Conservation (phyloP, 164 flowering plant species). For the Chimonanthus salicifolius region DNA sequence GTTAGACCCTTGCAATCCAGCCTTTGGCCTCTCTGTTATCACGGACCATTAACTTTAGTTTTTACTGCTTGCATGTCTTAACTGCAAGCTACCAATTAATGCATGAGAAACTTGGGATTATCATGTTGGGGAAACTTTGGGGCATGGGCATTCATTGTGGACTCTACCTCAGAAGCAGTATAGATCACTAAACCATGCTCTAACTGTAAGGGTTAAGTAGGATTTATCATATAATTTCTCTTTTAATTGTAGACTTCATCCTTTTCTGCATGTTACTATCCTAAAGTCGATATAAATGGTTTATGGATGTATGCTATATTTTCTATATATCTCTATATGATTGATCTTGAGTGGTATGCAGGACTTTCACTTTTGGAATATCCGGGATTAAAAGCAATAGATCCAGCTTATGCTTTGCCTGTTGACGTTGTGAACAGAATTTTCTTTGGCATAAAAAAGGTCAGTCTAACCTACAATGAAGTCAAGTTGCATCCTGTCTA, state of each 20-base stretch:
- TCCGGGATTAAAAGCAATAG: conserved; percentile 70
- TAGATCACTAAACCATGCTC: neutral
- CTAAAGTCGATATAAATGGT: neutral
- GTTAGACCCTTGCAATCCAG: neutral
- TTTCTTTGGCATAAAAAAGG: conserved; percentile 24
- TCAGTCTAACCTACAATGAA: conserved; percentile 3
- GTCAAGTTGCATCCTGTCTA: neutral
- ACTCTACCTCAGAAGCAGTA: neutral
- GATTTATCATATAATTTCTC: neutral
- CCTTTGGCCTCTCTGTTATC: neutral
- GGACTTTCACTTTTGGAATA: conserved; percentile 88
- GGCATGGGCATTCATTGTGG: neutral
- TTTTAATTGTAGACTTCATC: neutral
- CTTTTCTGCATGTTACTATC: neutral
- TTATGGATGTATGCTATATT: neutral
- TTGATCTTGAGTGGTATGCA: conserved; percentile 22
- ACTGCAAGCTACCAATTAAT: neutral
- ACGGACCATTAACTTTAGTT: neutral
- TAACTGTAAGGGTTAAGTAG: neutral
- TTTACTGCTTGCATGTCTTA: neutral
- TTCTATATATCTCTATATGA: neutral
- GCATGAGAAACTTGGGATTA: neutral
- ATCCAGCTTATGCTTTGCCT: conserved; percentile 90
- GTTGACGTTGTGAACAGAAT: conserved; percentile 67
- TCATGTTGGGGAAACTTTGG: neutral